A percentile compares a stretch with the other conserved stretches of the same genome.
Evolutionary conservation across 495 filamentous ascomycete genomes (phyloP).

Genomic region (Niebla homalea): DNA sequence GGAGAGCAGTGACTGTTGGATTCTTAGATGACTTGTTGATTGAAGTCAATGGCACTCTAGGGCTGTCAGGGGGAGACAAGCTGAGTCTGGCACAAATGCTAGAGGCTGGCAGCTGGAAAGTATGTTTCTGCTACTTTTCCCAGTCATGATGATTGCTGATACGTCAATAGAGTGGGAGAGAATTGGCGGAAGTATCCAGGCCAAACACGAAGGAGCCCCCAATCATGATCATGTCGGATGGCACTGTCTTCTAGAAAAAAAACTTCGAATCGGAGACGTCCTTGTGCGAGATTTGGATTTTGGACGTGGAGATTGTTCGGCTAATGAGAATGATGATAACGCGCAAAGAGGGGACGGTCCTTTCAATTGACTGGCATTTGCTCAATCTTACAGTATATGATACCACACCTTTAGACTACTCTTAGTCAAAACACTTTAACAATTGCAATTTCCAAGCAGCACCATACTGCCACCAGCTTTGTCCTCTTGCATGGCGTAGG

Average conservation of each 20-base stretch:
- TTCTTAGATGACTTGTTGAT: constrained; percentile 49
- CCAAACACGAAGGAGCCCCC: constrained; percentile 96
- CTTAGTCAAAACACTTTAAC: too few species aligned
- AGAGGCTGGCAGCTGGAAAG: constrained; percentile 73
- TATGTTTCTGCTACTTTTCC: constrained; percentile 21
- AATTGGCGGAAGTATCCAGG: constrained; percentile 87
- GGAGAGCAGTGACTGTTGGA: constrained; percentile 52
- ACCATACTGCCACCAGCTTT: too few species aligned
- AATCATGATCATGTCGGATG: constrained; percentile 91
- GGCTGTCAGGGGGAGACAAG: constrained; percentile 37
- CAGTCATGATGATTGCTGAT: neutral
- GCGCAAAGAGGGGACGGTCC: too few species aligned
- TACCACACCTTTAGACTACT: too few species aligned
- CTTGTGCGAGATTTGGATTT: too few species aligned
- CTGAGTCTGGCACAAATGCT: constrained; percentile 54
- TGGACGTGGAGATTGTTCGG: too few species aligned
- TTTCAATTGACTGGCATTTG: too few species aligned
- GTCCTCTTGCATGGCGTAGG: too few species aligned
- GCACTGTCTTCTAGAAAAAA: constrained; percentile 75
- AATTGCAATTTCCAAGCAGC: too few species aligned
- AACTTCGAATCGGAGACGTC: neutral
- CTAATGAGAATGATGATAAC: too few species aligned
- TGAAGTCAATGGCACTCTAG: constrained; percentile 49
- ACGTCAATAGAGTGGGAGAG: constrained; percentile 65
- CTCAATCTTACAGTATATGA: too few species aligned